Conservation (phyloP, 176 grass and related monocot genomes). For the Oryza punctata region DNA sequence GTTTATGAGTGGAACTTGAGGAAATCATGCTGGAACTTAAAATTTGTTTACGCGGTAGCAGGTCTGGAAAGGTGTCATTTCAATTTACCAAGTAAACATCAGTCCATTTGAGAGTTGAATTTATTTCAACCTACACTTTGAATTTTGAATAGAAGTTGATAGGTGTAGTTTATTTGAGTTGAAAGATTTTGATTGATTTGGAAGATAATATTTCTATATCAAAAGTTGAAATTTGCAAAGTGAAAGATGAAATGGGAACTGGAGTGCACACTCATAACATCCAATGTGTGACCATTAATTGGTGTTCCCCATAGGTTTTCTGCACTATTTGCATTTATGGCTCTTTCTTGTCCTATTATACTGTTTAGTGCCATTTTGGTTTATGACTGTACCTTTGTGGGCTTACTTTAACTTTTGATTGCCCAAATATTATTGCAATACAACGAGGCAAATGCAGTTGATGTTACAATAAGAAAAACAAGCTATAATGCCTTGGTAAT, state of each 20-base stretch:
- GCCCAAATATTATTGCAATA: conserved; percentile 1
- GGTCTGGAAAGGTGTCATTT: background rate
- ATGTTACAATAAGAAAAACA: conserved; percentile 6
- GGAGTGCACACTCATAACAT: background rate
- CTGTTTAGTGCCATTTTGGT: conserved; percentile 12
- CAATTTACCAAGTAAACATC: background rate
- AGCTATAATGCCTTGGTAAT: background rate
- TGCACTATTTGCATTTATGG: background rate
- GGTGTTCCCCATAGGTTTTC: background rate
- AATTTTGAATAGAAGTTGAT: background rate
- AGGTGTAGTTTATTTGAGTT: background rate
- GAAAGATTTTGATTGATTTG: background rate
- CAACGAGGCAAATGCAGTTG: background rate
- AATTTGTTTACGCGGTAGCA: background rate
- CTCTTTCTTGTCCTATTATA: background rate
- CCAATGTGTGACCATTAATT: background rate
- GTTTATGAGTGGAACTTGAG: background rate
- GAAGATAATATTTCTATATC: background rate
- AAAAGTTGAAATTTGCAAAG: background rate
- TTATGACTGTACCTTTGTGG: conserved; percentile 14
- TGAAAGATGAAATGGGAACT: background rate
- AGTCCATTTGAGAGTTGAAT: background rate
- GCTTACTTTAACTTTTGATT: conserved; percentile 22
- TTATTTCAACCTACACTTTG: background rate
- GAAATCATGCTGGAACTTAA: background rate